A percentile compares a stretch with the other conserved stretches of the same genome.
Evolutionary conservation across 495 filamentous ascomycete genomes (phyloP).

Genomic region (Penicillium paradoxum): DNA sequence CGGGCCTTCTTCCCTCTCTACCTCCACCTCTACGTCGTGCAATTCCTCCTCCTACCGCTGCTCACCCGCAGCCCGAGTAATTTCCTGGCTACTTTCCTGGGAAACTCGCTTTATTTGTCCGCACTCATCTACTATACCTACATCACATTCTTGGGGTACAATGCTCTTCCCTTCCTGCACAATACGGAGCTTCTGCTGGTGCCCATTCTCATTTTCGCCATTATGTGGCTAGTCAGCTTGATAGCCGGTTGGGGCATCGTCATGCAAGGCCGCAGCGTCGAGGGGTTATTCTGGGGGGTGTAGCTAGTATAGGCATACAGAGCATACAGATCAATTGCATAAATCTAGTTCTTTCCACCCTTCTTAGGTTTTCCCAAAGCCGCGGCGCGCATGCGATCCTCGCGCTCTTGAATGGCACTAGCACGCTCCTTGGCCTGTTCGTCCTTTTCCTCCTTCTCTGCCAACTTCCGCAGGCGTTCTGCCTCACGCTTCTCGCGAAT

Average conservation of each 20-base stretch:
- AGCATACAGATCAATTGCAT: too few relatives aligned
- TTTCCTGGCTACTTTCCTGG: slow-evolving; percentile 59
- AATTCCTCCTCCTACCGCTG: slow-evolving; percentile 66
- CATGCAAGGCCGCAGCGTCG: slow-evolving; percentile 40
- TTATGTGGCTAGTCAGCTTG: slow-evolving; percentile 61
- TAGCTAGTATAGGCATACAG: slow-evolving; percentile 17
- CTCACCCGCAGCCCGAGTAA: slow-evolving; percentile 40
- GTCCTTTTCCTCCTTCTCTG: slow-evolving; percentile 70
- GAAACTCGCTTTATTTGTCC: slow-evolving; percentile 66
- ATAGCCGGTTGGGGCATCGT: slow-evolving; percentile 45
- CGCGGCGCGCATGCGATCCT: slow-evolving; percentile 31
- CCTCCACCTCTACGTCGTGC: slow-evolving; percentile 66
- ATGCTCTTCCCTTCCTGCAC: slow-evolving; percentile 67
- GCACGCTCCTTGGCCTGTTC: slow-evolving; percentile 49
- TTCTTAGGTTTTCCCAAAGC: slow-evolving; percentile 33
- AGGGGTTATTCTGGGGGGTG: slow-evolving; percentile 45
- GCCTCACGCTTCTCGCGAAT: slow-evolving; percentile 83
- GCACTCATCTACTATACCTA: slow-evolving; percentile 67
- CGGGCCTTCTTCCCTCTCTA: slow-evolving; percentile 72
- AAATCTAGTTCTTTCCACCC: slow-evolving; percentile 35
- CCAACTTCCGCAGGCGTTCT: slow-evolving; percentile 75
- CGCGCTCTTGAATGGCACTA: slow-evolving; percentile 28
- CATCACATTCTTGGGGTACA: slow-evolving; percentile 72
- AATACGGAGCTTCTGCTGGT: slow-evolving; percentile 66
- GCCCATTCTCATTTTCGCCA: slow-evolving; percentile 54